Evolutionary conservation across 768 basidiomycete genomes (phyloP).

Genomic region (Mycena galopus): DNA sequence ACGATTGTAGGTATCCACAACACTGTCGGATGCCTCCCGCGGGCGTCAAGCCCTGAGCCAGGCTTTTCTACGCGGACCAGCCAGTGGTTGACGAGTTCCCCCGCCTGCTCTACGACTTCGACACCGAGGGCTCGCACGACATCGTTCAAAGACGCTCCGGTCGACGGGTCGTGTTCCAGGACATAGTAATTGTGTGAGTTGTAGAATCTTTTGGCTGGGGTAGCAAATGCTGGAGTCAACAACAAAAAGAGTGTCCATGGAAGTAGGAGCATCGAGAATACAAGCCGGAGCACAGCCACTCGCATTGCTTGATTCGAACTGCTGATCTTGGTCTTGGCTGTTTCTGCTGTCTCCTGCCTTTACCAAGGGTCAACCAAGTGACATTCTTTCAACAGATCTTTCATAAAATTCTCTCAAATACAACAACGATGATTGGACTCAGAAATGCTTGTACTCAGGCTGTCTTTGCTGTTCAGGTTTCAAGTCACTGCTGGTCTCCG

Average conservation of each 20-base stretch:
- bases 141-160: slow-evolving; percentile 68
- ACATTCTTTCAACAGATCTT: too few relatives aligned
- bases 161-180: slow-evolving; percentile 70
- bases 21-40: slow-evolving; percentile 58
- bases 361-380: too few relatives aligned
- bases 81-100: slow-evolving; percentile 88
- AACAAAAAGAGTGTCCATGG: slow-evolving; percentile 49
- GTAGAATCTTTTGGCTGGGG: slow-evolving; percentile 67
- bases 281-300: slow-evolving; percentile 20
- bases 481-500: too few relatives aligned
- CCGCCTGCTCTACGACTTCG: slow-evolving; percentile 78
- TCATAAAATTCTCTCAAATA: background rate
- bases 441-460: background rate
- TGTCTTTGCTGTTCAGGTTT: too few relatives aligned
- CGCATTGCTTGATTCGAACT: too few relatives aligned
- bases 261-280: slow-evolving; percentile 48
- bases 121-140: slow-evolving; percentile 74
- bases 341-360: background rate
- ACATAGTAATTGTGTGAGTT: slow-evolving; percentile 87
- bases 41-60: slow-evolving; percentile 40
- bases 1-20: slow-evolving; percentile 62
- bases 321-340: background rate
- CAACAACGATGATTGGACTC: background rate
- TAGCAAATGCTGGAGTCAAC: slow-evolving; percentile 48
- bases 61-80: slow-evolving; percentile 74